Evolutionary conservation across 495 filamentous ascomycete genomes (phyloP).

Genomic region (Peziza echinospora): DNA sequence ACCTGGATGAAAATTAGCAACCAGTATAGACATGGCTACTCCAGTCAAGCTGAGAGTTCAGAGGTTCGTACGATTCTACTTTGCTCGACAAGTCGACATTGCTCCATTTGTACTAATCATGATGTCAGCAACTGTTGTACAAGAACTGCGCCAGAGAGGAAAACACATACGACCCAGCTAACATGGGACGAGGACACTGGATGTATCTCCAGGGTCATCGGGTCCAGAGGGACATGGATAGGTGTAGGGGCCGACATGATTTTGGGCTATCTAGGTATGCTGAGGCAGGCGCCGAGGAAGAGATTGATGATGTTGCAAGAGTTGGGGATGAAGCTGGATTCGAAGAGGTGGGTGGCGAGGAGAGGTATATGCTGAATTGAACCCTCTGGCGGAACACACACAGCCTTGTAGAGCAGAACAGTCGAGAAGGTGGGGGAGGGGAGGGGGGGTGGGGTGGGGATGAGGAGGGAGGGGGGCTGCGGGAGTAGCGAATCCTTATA

Average conservation of each 20-base stretch:
- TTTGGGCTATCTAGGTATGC: not conserved
- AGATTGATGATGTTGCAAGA: too few species aligned
- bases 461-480: too few species aligned
- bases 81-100: conserved; percentile 20
- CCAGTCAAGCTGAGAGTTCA: too few species aligned
- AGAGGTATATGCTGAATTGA: too few species aligned
- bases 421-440: too few species aligned
- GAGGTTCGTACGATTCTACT: conserved; percentile 19
- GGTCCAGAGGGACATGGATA: conserved; percentile 19
- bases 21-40: conserved; percentile 1
- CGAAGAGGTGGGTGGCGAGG: too few species aligned
- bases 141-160: not conserved
- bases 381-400: too few species aligned
- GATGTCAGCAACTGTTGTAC: not conserved
- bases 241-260: conserved; percentile 18
- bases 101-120: conserved; percentile 18
- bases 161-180: conserved; percentile 19
- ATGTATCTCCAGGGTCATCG: conserved; percentile 21
- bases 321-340: too few species aligned
- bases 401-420: too few species aligned
- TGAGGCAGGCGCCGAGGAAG: too few species aligned
- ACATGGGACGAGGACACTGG: conserved; percentile 20
- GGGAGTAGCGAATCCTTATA: too few species aligned
- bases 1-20: conserved; percentile 11
- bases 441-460: too few species aligned